Evolutionary conservation across 2,329 filamentous ascomycete species (phyloP), one percentile per base, ranked within the genome.

Genomic region (Pseudomassariella vexata): DNA sequence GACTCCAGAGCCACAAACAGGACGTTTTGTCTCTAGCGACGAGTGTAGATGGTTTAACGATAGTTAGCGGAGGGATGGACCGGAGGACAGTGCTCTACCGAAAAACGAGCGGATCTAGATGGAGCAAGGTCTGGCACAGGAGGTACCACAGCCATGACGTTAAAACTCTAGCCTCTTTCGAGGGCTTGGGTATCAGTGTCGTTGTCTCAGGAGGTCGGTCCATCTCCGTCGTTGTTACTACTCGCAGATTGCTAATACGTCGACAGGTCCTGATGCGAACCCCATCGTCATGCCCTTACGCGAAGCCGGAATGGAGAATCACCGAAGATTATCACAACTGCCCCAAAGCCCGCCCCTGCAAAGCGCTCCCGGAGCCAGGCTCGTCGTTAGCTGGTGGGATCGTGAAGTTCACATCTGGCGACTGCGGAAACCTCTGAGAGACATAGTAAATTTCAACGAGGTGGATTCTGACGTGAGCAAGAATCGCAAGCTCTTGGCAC

Each of bases 61-160:
- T 98, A 14, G 72, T 95, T 47, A 95, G 88, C 48, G 88, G 87
- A 39, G 89, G 92, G 34, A 92, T 95, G 68, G 92, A 98, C 55
- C 80, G 86, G 45, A 76, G 84, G 41, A 94, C 92, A 3, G 82
- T 88, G 5, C 67, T 90, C 27, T 95, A 94, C 63, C 84, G 80
- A 55, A 77, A 80, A 45, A 70, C 71, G 28, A 62, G 66, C 36
- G 70, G 72, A 27, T 66, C 75, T 15, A 76, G 81, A 52, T 98
- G 92, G 92, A 76, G 76, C 37, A 90, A 92, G 57, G 71, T 86
- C n/a, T 84, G 79, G 58, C 87, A 94, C 52, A 75, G 85, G 44
- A 74, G 87, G 51, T 89, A 90, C 52, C 92, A 98, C 53, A 78
- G 82, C 27, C 89, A 96, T 57, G 92, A 98, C 62, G 88, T 96